Percentiles rank a stretch among this genome's conserved stretches.
These are phyloP conservation scores for Sophora flavescens DNA, from an alignment of 306 rosid genomes.

Conservation along the genomic window DNA sequence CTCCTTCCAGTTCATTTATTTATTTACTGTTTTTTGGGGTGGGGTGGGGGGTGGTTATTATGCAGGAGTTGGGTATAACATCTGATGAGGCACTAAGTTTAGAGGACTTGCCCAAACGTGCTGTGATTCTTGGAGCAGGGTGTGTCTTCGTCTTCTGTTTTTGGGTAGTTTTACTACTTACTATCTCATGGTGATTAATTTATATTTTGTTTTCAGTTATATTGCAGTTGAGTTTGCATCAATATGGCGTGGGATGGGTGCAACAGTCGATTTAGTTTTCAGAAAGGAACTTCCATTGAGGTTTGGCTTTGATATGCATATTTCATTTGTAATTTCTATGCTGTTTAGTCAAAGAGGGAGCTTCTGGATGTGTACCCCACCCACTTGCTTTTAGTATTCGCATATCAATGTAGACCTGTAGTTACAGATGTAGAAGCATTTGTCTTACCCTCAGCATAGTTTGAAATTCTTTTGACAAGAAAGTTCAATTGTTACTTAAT, in stretches of 20 bases:
- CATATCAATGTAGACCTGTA: neutral
- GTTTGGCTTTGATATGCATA: slow-evolving; percentile 50
- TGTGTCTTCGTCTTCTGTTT: slow-evolving; percentile 49
- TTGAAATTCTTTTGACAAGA: neutral
- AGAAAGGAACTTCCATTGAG: slow-evolving; percentile 95
- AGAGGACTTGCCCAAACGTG: slow-evolving; percentile 87
- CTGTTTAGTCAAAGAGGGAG: slow-evolving; percentile 22
- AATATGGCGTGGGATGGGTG: slow-evolving; percentile 97
- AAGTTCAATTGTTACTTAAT: neutral
- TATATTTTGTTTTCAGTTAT: slow-evolving; percentile 63
- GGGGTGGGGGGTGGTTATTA: slow-evolving; percentile 21
- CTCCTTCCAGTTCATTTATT: neutral
- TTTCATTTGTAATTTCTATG: slow-evolving; percentile 10
- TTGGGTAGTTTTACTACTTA: slow-evolving; percentile 32
- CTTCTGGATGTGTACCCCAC: neutral
- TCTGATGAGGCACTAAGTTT: slow-evolving; percentile 98
- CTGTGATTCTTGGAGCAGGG: slow-evolving; percentile 96
- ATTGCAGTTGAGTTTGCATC: slow-evolving; percentile 97
- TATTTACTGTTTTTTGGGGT: neutral
- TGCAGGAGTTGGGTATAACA: slow-evolving; percentile 90
- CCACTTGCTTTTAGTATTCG: neutral
- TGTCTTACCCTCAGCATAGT: neutral
- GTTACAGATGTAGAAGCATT: neutral
- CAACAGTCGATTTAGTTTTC: slow-evolving; percentile 74
- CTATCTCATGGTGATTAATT: slow-evolving; percentile 30